Conservation (phyloP, 768 basidiomycete species). For the Lactarius hatsudake region DNA sequence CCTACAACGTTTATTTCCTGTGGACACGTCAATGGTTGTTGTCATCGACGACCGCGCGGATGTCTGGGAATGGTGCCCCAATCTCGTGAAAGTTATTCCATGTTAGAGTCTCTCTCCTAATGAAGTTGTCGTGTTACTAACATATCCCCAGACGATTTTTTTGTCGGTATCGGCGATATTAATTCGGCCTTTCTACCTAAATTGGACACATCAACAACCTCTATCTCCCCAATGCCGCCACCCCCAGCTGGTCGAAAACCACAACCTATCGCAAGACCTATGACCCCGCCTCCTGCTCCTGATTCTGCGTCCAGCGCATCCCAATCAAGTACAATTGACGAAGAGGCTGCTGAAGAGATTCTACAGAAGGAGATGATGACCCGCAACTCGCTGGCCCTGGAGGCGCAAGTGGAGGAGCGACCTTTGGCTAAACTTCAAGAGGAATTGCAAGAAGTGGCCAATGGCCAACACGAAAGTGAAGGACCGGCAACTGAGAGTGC, state of each 20-base stretch:
- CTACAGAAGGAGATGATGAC: slow-evolving; percentile 57
- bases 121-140: slow-evolving; percentile 26
- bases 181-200: slow-evolving; percentile 93
- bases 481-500: slow-evolving; percentile 4
- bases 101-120: slow-evolving; percentile 53
- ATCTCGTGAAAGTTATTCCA: slow-evolving; percentile 94
- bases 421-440: slow-evolving; percentile 89
- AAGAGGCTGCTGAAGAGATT: slow-evolving; percentile 44
- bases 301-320: neutral
- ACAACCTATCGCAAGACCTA: slow-evolving; percentile 1
- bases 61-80: slow-evolving; percentile 98
- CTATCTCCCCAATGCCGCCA: slow-evolving; percentile 31
- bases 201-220: slow-evolving; percentile 51
- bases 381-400: slow-evolving; percentile 71
- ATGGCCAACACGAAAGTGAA: slow-evolving; percentile 15
- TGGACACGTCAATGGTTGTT: slow-evolving; percentile 98
- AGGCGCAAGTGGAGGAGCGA: slow-evolving; percentile 81
- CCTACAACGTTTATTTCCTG: slow-evolving; percentile 89
- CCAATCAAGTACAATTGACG: slow-evolving; percentile 24
- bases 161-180: slow-evolving; percentile 97
- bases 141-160: slow-evolving; percentile 79
- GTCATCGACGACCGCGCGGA: slow-evolving; percentile 98
- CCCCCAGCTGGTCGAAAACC: neutral
- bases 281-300: slow-evolving; percentile 12
- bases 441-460: slow-evolving; percentile 53